Evolutionary conservation across 2,329 filamentous ascomycete genomes (phyloP), one percentile per base, ranked within the genome.

Genomic region (Arachnomyces sp.): DNA sequence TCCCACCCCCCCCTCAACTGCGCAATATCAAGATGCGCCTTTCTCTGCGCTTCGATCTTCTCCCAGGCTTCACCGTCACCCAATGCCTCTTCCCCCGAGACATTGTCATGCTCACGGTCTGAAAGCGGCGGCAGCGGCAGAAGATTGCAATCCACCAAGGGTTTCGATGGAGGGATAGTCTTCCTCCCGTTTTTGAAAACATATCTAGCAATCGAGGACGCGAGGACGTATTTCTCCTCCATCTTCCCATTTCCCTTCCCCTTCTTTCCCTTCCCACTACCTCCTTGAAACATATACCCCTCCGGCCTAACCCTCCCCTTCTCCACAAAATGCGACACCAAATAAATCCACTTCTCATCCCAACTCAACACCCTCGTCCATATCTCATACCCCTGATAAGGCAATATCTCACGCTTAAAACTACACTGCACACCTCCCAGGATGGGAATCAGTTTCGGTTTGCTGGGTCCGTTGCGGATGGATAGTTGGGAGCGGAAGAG

Each of bases 301-400:
- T 9, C 5, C 12, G 12, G 33, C 15, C 34, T 13, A 28, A 42
- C 12, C 5, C 7, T 29, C 5, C 29, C 39, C 17, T 18, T 36
- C 51, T 61, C 62, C 11, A 52, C 47, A 15, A 55, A 51, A 40
- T 55, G 45, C 9, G 44, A 51, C 1, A 54, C 48, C 12, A 55
- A 39, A 32, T 54, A 55, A 5, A 55, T 17, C 51, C 52, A 55
- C 31, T 55, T 55, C n/a, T 39, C 39, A 34, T 55, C 52, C 52
- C 52, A 55, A 8, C 38, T 44, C 7, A 55, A 33, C 7, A 55
- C 38, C 11, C 52, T 42, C 7, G 45, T 41, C 34, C 45, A 46
- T 4, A 50, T 44, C 34, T 50, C 48, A 35, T 46, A 50, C 12
- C 21, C 13, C 25, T 48, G 36, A 25, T 42, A 51, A 7, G 45